Evolutionary conservation across 768 basidiomycete genomes (phyloP).

Genomic region (Sarcodon aspratus): DNA sequence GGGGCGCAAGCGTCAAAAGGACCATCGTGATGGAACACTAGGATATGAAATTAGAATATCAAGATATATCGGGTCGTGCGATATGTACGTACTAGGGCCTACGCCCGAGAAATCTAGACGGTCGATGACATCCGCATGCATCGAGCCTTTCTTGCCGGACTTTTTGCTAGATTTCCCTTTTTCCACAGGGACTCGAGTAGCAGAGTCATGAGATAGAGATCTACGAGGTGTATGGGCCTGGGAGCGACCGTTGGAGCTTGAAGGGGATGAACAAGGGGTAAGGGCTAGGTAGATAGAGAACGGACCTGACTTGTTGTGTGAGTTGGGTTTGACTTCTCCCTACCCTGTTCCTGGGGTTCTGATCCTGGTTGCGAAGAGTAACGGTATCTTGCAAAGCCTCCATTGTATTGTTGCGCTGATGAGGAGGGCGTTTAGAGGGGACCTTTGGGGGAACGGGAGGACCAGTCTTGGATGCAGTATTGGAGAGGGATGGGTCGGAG

Average conservation of each 20-base stretch:
- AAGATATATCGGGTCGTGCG: slow-evolving; percentile 10
- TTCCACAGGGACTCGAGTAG: slow-evolving; percentile 25
- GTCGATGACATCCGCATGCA: slow-evolving; percentile 85
- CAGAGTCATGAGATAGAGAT: slow-evolving; percentile 40
- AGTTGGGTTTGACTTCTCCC: slow-evolving; percentile 47
- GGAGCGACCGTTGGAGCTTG: slow-evolving; percentile 11
- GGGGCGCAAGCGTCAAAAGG: slow-evolving; percentile 90
- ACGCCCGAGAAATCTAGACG: slow-evolving; percentile 79
- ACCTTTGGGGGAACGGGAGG: slow-evolving; percentile 25
- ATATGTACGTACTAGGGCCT: slow-evolving; percentile 55
- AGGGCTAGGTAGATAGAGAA: slow-evolving; percentile 2
- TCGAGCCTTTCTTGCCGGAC: slow-evolving; percentile 60
- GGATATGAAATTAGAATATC: background rate
- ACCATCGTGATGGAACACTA: slow-evolving; percentile 89
- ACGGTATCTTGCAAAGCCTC: slow-evolving; percentile 67
- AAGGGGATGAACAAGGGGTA: slow-evolving; percentile 3
- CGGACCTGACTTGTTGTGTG: slow-evolving; percentile 23
- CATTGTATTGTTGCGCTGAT: slow-evolving; percentile 32
- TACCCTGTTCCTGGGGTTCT: slow-evolving; percentile 33
- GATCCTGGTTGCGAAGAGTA: slow-evolving; percentile 33
- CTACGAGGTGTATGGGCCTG: slow-evolving; percentile 23
- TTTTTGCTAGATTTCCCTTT: slow-evolving; percentile 32
- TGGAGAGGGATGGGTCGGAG: slow-evolving; percentile 15
- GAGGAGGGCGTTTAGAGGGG: slow-evolving; percentile 21
- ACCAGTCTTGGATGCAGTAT: slow-evolving; percentile 3